A percentile compares a stretch with the other conserved stretches of the same genome.
phyloP scores from a whole-genome alignment of 192 early-diverging fungal genomes.

The Gigaspora rosea region DNA sequence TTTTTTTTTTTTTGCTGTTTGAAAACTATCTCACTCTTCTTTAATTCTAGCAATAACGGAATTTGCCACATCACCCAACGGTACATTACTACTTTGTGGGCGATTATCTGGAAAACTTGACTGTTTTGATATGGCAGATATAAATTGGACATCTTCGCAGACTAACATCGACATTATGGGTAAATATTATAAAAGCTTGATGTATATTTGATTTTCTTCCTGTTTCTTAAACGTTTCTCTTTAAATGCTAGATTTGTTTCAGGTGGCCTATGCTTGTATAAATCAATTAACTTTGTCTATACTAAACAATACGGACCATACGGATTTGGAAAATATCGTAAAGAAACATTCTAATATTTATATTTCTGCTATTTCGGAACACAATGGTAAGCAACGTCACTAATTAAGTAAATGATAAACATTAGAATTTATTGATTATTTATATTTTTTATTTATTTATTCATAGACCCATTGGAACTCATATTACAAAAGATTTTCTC shows the following conservation, averaged over 20 bases:
- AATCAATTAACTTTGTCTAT: conserved; percentile 8
- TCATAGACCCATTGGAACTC: conserved; percentile 16
- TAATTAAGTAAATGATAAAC: not conserved
- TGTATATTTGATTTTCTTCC: not conserved
- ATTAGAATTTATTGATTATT: not conserved
- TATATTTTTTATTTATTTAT: not conserved
- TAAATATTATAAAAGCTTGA: not conserved
- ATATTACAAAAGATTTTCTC: conserved; percentile 1
- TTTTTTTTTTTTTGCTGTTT: too few species aligned
- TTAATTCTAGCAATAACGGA: conserved; percentile 15
- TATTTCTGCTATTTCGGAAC: not conserved
- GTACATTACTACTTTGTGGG: conserved; percentile 5
- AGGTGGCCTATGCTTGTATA: not conserved
- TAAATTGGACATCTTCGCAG: not conserved
- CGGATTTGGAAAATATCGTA: conserved; percentile 28
- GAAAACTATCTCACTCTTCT: not conserved
- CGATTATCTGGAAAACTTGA: conserved; percentile 12
- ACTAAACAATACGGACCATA: conserved; percentile 27
- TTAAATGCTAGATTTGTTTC: not conserved
- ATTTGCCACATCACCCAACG: conserved; percentile 26
- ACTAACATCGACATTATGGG: not conserved
- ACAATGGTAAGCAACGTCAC: not conserved
- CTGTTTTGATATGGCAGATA: conserved; percentile 22
- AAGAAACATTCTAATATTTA: not conserved
- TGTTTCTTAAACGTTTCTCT: not conserved